A percentile compares a stretch with the other conserved stretches of the same genome.
Evolutionary conservation across 768 basidiomycete species (phyloP).

Genomic region (Podaxis rugospora): DNA sequence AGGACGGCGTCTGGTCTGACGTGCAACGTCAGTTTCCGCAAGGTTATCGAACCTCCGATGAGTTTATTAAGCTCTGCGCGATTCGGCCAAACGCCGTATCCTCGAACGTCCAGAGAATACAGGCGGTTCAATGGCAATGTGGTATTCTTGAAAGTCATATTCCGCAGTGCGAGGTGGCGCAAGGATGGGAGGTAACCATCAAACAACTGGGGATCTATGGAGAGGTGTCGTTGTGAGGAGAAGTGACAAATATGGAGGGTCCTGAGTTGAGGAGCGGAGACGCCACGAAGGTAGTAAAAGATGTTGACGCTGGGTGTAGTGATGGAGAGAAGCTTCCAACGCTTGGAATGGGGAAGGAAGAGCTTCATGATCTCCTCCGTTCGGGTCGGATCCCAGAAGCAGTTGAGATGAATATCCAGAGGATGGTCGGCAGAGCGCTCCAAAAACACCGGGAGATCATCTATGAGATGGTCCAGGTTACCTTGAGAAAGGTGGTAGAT

Average conservation of each 20-base stretch:
- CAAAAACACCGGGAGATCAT: conserved; percentile 20
- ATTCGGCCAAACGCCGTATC: conserved; percentile 25
- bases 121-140: conserved; percentile 18
- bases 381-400: conserved; percentile 21
- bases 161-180: conserved; percentile 22
- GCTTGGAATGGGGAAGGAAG: conserved; percentile 23
- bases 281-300: conserved; percentile 19
- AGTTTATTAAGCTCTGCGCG: conserved; percentile 19
- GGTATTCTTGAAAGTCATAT: conserved; percentile 22
- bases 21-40: conserved; percentile 23
- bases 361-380: conserved; percentile 20
- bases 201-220: conserved; percentile 17
- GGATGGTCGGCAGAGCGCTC: conserved; percentile 24
- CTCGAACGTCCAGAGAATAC: conserved; percentile 25
- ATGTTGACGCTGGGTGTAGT: conserved; percentile 19
- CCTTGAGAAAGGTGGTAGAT: conserved; percentile 22
- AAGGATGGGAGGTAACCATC: conserved; percentile 20
- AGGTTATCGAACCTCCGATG: conserved; percentile 17
- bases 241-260: conserved; percentile 22
- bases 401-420: conserved; percentile 23
- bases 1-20: conserved; percentile 22
- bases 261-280: conserved; percentile 19
- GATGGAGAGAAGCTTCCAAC: conserved; percentile 24
- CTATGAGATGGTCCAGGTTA: conserved; percentile 18
- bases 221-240: conserved; percentile 16